Evolutionary conservation across 139 green algal genomes (phyloP).

Genomic region (Haematococcus lacustris): DNA sequence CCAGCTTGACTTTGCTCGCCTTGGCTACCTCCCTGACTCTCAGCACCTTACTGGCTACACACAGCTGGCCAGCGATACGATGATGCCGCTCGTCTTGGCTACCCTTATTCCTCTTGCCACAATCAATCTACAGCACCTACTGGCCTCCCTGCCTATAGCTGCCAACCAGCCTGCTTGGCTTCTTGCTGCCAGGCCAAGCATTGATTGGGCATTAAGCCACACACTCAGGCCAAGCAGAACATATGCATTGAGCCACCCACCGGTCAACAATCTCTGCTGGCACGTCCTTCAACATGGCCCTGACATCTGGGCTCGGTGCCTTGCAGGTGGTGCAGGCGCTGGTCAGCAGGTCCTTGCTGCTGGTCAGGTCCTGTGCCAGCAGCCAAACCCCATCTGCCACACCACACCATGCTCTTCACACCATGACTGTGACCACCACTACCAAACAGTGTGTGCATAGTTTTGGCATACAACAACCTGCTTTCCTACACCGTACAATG

Average conservation of each 20-base stretch:
- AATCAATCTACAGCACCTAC: too few species aligned
- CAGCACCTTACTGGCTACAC: too few species aligned
- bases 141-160: too few species aligned
- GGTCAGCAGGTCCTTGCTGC: constrained; percentile 73
- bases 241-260: too few species aligned
- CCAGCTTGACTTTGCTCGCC: not conserved
- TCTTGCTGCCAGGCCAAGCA: too few species aligned
- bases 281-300: constrained; percentile 17
- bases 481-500: not conserved
- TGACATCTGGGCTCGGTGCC: constrained; percentile 29
- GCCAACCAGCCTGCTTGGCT: too few species aligned
- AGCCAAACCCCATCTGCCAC: not conserved
- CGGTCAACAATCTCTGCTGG: constrained; percentile 25
- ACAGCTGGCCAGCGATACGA: too few species aligned
- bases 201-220: too few species aligned
- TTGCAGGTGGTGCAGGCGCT: constrained; percentile 75
- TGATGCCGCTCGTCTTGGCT: too few species aligned
- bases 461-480: not conserved
- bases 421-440: not conserved
- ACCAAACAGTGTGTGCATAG: not conserved
- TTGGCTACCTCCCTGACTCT: not conserved
- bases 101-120: too few species aligned
- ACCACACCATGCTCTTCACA: not conserved
- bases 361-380: not conserved
- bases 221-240: too few species aligned